These are phyloP conservation scores for Dendrobium nobile DNA, from an alignment of 106 monocot species.

Conservation along the genomic window DNA sequence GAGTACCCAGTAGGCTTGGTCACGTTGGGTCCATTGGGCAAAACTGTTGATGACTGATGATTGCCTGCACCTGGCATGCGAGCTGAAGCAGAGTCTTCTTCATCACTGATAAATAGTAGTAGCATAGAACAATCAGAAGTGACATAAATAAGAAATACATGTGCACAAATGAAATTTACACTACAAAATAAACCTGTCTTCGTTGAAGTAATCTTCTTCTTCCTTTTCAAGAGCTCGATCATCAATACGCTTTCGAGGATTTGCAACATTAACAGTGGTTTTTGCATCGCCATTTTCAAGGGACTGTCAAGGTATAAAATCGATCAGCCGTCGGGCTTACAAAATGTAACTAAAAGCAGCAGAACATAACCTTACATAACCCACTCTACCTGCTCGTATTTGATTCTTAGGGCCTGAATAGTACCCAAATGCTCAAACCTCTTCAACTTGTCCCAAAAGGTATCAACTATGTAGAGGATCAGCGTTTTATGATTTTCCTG, in stretches of 20 bases:
- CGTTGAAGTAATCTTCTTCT: slow-evolving; percentile 98
- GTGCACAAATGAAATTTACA: background rate
- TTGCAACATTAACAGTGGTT: slow-evolving; percentile 14
- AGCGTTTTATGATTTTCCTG: slow-evolving; percentile 66
- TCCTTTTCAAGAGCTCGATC: slow-evolving; percentile 90
- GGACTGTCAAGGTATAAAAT: slow-evolving; percentile 25
- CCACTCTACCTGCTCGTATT: slow-evolving; percentile 83
- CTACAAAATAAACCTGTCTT: slow-evolving; percentile 53
- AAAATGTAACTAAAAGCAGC: background rate
- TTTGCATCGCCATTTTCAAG: slow-evolving; percentile 54
- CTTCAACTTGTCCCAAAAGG: slow-evolving; percentile 66
- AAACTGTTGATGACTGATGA: slow-evolving; percentile 18
- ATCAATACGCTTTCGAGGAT: slow-evolving; percentile 53
- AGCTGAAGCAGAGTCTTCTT: slow-evolving; percentile 55
- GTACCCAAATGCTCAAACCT: slow-evolving; percentile 61
- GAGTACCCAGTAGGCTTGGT: slow-evolving; percentile 35
- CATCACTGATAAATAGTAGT: slow-evolving; percentile 35
- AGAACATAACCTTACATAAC: background rate
- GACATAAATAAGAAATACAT: background rate
- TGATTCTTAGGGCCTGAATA: slow-evolving; percentile 64
- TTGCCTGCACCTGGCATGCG: slow-evolving; percentile 16
- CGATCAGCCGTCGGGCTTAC: background rate
- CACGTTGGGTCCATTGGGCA: slow-evolving; percentile 40
- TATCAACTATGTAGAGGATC: slow-evolving; percentile 53
- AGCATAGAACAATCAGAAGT: background rate